phyloP scores from a whole-genome alignment of 495 filamentous ascomycete species.

The Tetracladium setigerum region DNA sequence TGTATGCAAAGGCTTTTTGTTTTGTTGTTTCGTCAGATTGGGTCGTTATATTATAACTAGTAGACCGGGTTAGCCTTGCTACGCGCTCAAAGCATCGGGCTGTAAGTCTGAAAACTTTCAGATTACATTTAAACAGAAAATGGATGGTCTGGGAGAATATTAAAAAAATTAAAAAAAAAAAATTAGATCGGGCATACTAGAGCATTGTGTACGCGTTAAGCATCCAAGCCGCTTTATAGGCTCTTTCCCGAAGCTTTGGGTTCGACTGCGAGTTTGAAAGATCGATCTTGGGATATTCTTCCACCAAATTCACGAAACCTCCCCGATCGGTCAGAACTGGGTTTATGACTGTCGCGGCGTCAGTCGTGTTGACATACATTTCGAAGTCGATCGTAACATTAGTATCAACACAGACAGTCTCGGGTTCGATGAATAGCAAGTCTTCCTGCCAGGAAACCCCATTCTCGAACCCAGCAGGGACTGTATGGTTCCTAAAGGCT shows the following conservation, averaged over 20 bases:
- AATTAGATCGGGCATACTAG: not conserved
- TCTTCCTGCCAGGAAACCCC: slow-evolving; percentile 35
- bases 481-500: slow-evolving; percentile 40
- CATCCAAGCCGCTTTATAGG: slow-evolving; percentile 36
- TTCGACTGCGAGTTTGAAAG: slow-evolving; percentile 20
- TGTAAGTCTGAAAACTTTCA: too few relatives aligned
- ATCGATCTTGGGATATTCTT: slow-evolving; percentile 18
- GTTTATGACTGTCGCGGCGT: slow-evolving; percentile 5
- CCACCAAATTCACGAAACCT: slow-evolving; percentile 31
- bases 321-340: slow-evolving; percentile 31
- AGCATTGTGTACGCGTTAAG: slow-evolving; percentile 23
- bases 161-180: too few relatives aligned
- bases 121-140: too few relatives aligned
- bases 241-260: slow-evolving; percentile 25
- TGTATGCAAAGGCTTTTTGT: slow-evolving; percentile 21
- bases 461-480: slow-evolving; percentile 19
- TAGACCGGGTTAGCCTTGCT: too few relatives aligned
- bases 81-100: too few relatives aligned
- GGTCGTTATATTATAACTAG: slow-evolving; percentile 3
- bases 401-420: slow-evolving; percentile 33
- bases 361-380: not conserved
- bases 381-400: slow-evolving; percentile 37
- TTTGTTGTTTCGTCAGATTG: not conserved
- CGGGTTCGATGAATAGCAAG: slow-evolving; percentile 37
- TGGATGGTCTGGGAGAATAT: too few relatives aligned